Evolutionary conservation across 1,139 yeast species (phyloP).

Genomic region (Geotrichum candidum): DNA sequence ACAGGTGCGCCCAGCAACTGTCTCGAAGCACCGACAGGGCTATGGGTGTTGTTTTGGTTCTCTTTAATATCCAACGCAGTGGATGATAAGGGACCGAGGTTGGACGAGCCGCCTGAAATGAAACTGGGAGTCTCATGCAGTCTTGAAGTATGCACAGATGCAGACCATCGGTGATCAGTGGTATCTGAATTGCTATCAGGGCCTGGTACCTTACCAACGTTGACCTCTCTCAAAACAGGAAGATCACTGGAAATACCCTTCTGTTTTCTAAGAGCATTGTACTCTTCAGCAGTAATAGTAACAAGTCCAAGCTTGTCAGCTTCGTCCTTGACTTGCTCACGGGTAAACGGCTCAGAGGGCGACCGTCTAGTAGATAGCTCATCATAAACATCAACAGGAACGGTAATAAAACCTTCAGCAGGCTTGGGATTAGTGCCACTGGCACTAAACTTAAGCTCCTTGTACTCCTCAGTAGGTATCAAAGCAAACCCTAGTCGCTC

Average conservation of each 20-base stretch:
- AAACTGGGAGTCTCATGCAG: slow-evolving; percentile 1
- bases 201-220: slow-evolving; percentile 18
- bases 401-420: slow-evolving; percentile 24
- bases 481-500: slow-evolving; percentile 25
- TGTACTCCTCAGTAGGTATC: slow-evolving; percentile 25
- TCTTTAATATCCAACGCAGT: neutral
- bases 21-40: neutral
- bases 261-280: slow-evolving; percentile 23
- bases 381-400: slow-evolving; percentile 23
- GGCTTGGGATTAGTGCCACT: neutral
- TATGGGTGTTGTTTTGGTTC: neutral
- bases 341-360: slow-evolving; percentile 13
- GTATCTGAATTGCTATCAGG: neutral
- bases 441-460: neutral
- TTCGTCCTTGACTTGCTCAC: slow-evolving; percentile 21
- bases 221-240: slow-evolving; percentile 17
- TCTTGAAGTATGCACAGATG: slow-evolving; percentile 8
- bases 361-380: slow-evolving; percentile 23
- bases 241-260: slow-evolving; percentile 14
- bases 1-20: slow-evolving; percentile 1
- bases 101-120: neutral
- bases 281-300: slow-evolving; percentile 34
- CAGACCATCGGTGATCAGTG: slow-evolving; percentile 5
- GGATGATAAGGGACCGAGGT: neutral
- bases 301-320: slow-evolving; percentile 38